Evolutionary conservation across 768 basidiomycete genomes (phyloP), one percentile per base, ranked within the genome.

Genomic region (Pleurotus eryngii): DNA sequence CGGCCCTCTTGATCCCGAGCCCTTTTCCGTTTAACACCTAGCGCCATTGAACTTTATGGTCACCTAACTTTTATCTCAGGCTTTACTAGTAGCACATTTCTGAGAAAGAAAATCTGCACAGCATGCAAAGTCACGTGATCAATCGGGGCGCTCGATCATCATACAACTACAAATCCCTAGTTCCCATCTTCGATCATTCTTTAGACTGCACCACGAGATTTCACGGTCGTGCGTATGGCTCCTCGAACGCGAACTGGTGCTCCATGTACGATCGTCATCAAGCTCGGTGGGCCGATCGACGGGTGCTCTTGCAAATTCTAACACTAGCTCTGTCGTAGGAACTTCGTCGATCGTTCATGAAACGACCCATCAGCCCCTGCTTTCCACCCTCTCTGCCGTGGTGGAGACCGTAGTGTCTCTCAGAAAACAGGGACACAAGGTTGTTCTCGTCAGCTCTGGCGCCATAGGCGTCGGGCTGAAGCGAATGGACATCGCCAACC

Each of bases 261-360:
- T 46, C 75, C 81, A 11, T 81, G 76, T 62, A 92, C 88, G 3
- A 89, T 94, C 60, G 90, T 94, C 54, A 92, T 94, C 72, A 94
- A 94, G 72, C 81, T 94, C 18, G 90, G 89, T 89, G 53, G 61
- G 79, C 59, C 38, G 38, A 55, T 49, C 49, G 59, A 43, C 26
- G 47, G 24, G 50, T 54, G 27, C 39, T 55, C 30, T 46, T 49
- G 26, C 46, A 47, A 56, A 49, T 61, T 39, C 48, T 47, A 50
- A 48, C 57, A 53, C 55, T 69, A 39, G 65, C 60, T 26, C 45
- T 50, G 24, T 54, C 43, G 60, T 59, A 92, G 95, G 97, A 56
- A 94, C 95, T 1, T 96, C 97, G 0, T 98, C 95, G 7, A 98
- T 99, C 70, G 91, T 98, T 6, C 92, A 95, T 72, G 92, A 97